Percentiles rank a stretch among this genome's conserved stretches.
phyloP scores from a whole-genome alignment of 2,329 filamentous ascomycete genomes.

The Beauveria asiatica region DNA sequence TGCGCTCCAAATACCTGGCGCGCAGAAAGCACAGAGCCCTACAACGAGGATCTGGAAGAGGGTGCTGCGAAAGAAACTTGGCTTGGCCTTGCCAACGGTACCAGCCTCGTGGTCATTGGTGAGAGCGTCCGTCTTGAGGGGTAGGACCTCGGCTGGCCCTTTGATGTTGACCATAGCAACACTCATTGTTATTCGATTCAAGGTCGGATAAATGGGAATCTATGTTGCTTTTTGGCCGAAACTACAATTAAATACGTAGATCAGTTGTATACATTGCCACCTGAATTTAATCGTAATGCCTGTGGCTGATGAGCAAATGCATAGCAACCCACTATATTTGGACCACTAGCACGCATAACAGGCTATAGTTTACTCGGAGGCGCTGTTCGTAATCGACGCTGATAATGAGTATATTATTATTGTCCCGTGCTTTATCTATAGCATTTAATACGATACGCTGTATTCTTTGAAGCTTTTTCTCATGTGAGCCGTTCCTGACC shows the following conservation, averaged over 20 bases:
- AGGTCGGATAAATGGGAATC: too few relatives aligned
- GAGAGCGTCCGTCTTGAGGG: neutral
- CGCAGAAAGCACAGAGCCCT: constrained; percentile 31
- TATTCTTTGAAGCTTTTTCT: too few relatives aligned
- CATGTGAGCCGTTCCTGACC: too few relatives aligned
- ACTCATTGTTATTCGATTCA: too few relatives aligned
- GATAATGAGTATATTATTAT: neutral
- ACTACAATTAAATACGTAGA: too few relatives aligned
- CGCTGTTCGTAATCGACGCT: neutral
- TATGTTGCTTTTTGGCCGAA: too few relatives aligned
- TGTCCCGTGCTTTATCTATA: neutral
- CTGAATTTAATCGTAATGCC: neutral
- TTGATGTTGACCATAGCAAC: neutral
- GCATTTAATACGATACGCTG: neutral
- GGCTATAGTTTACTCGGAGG: neutral
- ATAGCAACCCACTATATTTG: neutral
- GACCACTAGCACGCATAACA: too few relatives aligned
- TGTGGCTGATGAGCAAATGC: neutral
- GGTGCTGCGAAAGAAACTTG: constrained; percentile 19
- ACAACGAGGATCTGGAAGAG: constrained; percentile 32
- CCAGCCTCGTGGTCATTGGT: neutral
- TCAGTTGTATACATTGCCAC: too few relatives aligned
- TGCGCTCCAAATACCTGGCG: constrained; percentile 34
- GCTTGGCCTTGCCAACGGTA: neutral
- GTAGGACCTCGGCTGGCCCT: neutral